These are phyloP conservation scores for Rhodotorula sp. DNA, from an alignment of 1,284 basidiomycete species.

Conservation along the genomic window DNA sequence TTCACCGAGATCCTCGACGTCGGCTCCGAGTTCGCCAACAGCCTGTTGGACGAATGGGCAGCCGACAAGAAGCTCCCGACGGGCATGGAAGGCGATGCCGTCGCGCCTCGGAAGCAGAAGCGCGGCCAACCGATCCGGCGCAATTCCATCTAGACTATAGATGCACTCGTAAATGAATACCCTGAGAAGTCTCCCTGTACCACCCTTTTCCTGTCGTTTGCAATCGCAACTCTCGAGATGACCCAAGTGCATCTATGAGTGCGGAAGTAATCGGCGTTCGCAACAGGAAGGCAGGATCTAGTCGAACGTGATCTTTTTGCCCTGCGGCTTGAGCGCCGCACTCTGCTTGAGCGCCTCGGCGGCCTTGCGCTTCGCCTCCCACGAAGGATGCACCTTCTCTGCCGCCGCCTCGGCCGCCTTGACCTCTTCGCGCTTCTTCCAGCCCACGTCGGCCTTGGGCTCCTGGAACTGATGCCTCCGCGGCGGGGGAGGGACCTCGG, in stretches of 20 bases:
- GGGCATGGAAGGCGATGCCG: conserved; percentile 58
- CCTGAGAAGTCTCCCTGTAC: background rate
- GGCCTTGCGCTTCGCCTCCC: conserved; percentile 81
- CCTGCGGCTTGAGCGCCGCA: conserved; percentile 40
- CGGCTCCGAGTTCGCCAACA: conserved; percentile 73
- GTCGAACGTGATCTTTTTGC: conserved; percentile 57
- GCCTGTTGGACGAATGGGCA: conserved; percentile 74
- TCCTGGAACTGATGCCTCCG: background rate
- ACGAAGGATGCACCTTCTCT: conserved; percentile 76
- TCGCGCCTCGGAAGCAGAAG: conserved; percentile 55
- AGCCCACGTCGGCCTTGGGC: conserved; percentile 10
- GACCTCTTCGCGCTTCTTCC: conserved; percentile 3
- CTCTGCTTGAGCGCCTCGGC: conserved; percentile 58
- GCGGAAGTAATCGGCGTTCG: background rate
- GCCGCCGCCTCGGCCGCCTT: conserved; percentile 45
- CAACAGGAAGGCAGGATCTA: conserved; percentile 34
- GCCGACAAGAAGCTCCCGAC: conserved; percentile 76
- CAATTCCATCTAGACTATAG: conserved; percentile 60
- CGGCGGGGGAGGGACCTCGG: background rate
- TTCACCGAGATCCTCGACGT: conserved; percentile 65
- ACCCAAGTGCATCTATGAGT: background rate
- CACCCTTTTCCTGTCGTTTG: background rate
- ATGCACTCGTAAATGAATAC: background rate
- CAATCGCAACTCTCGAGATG: background rate
- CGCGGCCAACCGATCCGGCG: conserved; percentile 71